A percentile compares a stretch with the other conserved stretches of the same genome.
Evolutionary conservation across 345 rosid genomes (phyloP).

Genomic region (Reutealis trisperma): DNA sequence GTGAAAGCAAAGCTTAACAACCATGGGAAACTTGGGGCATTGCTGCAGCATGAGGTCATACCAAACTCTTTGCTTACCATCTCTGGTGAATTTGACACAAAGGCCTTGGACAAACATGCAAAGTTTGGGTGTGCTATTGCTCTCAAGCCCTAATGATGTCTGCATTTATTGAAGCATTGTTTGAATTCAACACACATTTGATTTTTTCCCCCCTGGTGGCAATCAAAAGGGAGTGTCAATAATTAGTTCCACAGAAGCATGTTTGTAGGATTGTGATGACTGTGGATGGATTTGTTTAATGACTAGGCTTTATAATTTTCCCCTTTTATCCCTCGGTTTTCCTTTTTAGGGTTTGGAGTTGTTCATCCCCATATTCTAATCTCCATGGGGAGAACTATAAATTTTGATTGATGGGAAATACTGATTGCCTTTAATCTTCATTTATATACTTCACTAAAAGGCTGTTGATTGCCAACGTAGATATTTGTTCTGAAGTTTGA

Average conservation of each 20-base stretch:
- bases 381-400: slow-evolving; percentile 4
- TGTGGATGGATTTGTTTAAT: slow-evolving; percentile 29
- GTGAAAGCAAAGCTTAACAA: slow-evolving; percentile 88
- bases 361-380: slow-evolving; percentile 13
- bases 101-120: slow-evolving; percentile 73
- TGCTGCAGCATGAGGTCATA: slow-evolving; percentile 83
- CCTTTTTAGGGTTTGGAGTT: slow-evolving; percentile 13
- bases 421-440: background rate
- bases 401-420: slow-evolving; percentile 21
- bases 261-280: slow-evolving; percentile 16
- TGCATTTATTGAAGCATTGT: slow-evolving; percentile 20
- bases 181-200: slow-evolving; percentile 15
- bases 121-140: slow-evolving; percentile 82
- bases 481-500: no score
- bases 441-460: background rate
- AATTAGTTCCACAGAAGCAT: slow-evolving; percentile 38
- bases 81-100: slow-evolving; percentile 85
- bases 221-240: slow-evolving; percentile 42
- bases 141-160: slow-evolving; percentile 57
- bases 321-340: background rate
- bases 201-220: slow-evolving; percentile 20
- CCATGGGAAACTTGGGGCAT: slow-evolving; percentile 74
- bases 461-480: background rate
- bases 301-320: slow-evolving; percentile 18
- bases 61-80: slow-evolving; percentile 74